Evolutionary conservation across 225 moss, liverwort and hornwort species (phyloP), one percentile per base, ranked within the genome.

Genomic region (Polytrichum formosum): DNA sequence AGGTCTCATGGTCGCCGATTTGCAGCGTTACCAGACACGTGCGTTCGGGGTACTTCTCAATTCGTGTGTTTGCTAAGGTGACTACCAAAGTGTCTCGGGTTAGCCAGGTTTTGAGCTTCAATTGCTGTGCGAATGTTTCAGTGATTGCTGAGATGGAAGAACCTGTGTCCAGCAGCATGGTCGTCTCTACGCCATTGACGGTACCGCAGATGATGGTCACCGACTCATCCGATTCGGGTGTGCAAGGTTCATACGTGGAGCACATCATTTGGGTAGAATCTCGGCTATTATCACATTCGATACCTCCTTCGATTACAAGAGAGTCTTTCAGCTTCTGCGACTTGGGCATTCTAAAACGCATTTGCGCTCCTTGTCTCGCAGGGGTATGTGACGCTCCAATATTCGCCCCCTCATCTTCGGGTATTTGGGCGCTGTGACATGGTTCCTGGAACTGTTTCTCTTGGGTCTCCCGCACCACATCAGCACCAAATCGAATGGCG

Each of bases 71-170:
- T 54, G 73, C 73, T 56, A 79, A 53, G 7, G 72, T 76, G 63
- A 70, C 67, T 25, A 83, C 73, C n/a, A 79, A 62, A 5, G 30
- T 78, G n/a, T 79, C 67, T 17, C 28, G 66, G 53, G 72, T 82
- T 7, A 69, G 23, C 75, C 75, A 82, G 53, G 72, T 82, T 68
- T 82, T 61, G 66, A 82, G 75, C 69, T 73, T 75, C 55, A 78
- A 64, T 18, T 75, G 59, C 54, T 70, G 61, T 55, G 53, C 75
- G 75, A 78, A 75, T 61, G 28, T 56, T 70, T 82, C 28, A 26
- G 69, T 76, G 21, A 83, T 73, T 18, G 79, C 33, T 23, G 70
- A 76, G 70, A 76, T 70, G 19, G 73, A 79, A 26, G 73, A 79
- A 26, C 73, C 67, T 10, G 31, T 76, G 64, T 82, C 72, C 29